Percentiles rank a stretch among this genome's conserved stretches.
Evolutionary conservation across 495 filamentous ascomycete species (phyloP).

Genomic region (Clavariopsis aquatica): DNA sequence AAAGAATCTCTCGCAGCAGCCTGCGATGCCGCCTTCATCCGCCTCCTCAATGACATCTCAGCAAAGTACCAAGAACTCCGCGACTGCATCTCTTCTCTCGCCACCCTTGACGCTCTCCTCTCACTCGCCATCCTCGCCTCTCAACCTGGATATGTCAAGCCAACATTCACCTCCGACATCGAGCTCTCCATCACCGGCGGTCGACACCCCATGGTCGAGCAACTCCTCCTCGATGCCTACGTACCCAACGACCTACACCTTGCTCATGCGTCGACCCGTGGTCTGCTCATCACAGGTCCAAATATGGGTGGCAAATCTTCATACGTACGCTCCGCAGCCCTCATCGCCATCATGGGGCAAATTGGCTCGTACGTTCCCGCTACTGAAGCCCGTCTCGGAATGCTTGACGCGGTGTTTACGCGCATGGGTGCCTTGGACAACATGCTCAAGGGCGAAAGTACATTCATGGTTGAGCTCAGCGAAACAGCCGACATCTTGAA

Average conservation of each 20-base stretch:
- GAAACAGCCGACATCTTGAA: slow-evolving; percentile 91
- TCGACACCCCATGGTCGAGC: slow-evolving; percentile 95
- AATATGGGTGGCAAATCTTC: slow-evolving; percentile 99
- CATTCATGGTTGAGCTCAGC: slow-evolving; percentile 96
- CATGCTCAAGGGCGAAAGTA: slow-evolving; percentile 90
- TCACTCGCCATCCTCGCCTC: slow-evolving; percentile 80
- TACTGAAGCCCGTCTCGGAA: slow-evolving; percentile 67
- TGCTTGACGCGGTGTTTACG: slow-evolving; percentile 90
- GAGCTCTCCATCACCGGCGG: slow-evolving; percentile 73
- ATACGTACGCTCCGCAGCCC: slow-evolving; percentile 88
- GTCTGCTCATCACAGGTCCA: slow-evolving; percentile 88
- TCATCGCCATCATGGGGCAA: slow-evolving; percentile 92
- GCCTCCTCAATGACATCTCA: slow-evolving; percentile 70
- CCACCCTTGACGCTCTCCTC: slow-evolving; percentile 84
- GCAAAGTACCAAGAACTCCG: slow-evolving; percentile 84
- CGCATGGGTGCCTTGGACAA: slow-evolving; percentile 98
- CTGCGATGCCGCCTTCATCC: slow-evolving; percentile 80
- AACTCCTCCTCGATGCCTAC: slow-evolving; percentile 80
- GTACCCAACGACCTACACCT: slow-evolving; percentile 88
- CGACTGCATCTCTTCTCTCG: slow-evolving; percentile 82
- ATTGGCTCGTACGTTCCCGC: slow-evolving; percentile 94
- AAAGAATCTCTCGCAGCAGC: slow-evolving; percentile 89
- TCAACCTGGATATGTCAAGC: slow-evolving; percentile 89
- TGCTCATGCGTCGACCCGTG: slow-evolving; percentile 57
- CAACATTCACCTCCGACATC: slow-evolving; percentile 69